These are phyloP conservation scores for Phaeosphaeria sp. DNA, from an alignment of 2,329 filamentous ascomycete species.

Conservation along the genomic window DNA sequence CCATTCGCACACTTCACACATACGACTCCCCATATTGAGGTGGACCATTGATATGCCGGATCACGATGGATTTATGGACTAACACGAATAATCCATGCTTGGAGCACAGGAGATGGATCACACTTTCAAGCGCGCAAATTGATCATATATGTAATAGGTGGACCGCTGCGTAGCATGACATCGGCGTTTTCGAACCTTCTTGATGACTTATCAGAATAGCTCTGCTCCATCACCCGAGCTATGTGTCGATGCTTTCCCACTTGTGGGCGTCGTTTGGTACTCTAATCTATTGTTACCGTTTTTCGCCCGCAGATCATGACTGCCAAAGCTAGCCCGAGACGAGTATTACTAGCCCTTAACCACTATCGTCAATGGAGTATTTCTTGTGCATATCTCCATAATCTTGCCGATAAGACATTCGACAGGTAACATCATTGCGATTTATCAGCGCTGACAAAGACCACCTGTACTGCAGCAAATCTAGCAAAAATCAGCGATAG, in stretches of 20 bases:
- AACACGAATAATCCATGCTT: not conserved
- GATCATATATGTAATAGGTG: not conserved
- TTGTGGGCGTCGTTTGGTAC: not conserved
- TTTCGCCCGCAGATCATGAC: too few relatives aligned
- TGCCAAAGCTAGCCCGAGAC: too few relatives aligned
- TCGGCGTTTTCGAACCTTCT: not conserved
- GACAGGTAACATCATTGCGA: too few relatives aligned
- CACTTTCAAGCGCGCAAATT: not conserved
- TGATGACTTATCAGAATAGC: not conserved
- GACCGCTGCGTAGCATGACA: not conserved
- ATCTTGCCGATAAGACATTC: too few relatives aligned
- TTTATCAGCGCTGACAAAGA: constrained; percentile 4
- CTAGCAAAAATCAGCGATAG: not conserved
- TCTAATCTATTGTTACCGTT: too few relatives aligned
- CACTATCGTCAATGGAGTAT: not conserved
- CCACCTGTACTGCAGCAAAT: constrained; percentile 13
- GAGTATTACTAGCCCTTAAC: too few relatives aligned
- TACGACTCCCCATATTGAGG: too few relatives aligned
- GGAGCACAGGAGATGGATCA: too few relatives aligned
- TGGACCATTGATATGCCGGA: too few relatives aligned
- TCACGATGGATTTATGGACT: too few relatives aligned
- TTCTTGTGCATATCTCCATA: not conserved
- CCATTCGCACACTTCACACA: too few relatives aligned
- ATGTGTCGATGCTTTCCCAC: not conserved
- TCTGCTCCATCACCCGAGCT: not conserved